phyloP scores from a whole-genome alignment of 495 filamentous ascomycete species.

The Penicillium longicatenatum region DNA sequence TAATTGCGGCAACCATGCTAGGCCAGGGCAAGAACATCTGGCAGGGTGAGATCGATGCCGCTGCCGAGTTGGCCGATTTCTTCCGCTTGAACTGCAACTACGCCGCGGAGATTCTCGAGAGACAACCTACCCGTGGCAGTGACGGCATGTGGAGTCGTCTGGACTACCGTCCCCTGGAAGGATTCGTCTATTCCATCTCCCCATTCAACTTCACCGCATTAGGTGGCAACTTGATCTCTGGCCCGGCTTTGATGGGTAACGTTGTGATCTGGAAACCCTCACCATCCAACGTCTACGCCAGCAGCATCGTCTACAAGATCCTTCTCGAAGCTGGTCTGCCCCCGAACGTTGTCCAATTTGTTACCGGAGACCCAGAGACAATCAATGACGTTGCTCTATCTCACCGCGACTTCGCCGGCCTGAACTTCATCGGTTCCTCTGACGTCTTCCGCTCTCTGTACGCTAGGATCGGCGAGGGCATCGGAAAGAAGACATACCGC shows the following conservation, averaged over 20 bases:
- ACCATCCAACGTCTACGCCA: conserved; percentile 73
- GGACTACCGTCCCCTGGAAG: conserved; percentile 82
- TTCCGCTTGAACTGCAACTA: conserved; percentile 79
- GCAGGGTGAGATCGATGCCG: conserved; percentile 96
- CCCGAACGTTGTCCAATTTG: conserved; percentile 77
- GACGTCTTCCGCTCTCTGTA: conserved; percentile 78
- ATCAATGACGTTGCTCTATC: conserved; percentile 69
- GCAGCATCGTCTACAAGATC: conserved; percentile 76
- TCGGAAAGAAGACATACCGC: conserved; percentile 67
- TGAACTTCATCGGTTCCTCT: conserved; percentile 83
- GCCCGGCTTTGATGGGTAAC: conserved; percentile 79
- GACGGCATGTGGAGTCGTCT: conserved; percentile 74
- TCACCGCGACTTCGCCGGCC: conserved; percentile 70
- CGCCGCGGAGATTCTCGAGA: conserved; percentile 72
- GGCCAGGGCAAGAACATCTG: conserved; percentile 97
- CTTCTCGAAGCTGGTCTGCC: conserved; percentile 87
- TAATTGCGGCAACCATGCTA: conserved; percentile 92
- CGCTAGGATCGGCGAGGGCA: conserved; percentile 66
- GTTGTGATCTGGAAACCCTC: conserved; percentile 90
- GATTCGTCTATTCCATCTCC: conserved; percentile 83
- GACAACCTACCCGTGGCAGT: conserved; percentile 63
- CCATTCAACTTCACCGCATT: conserved; percentile 93
- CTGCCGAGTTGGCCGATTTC: conserved; percentile 90
- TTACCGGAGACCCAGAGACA: conserved; percentile 74
- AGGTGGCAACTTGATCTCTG: conserved; percentile 72